Evolutionary conservation across 2,329 filamentous ascomycete genomes (phyloP), one percentile per base, ranked within the genome.

Genomic region (Fusarium sp.): DNA sequence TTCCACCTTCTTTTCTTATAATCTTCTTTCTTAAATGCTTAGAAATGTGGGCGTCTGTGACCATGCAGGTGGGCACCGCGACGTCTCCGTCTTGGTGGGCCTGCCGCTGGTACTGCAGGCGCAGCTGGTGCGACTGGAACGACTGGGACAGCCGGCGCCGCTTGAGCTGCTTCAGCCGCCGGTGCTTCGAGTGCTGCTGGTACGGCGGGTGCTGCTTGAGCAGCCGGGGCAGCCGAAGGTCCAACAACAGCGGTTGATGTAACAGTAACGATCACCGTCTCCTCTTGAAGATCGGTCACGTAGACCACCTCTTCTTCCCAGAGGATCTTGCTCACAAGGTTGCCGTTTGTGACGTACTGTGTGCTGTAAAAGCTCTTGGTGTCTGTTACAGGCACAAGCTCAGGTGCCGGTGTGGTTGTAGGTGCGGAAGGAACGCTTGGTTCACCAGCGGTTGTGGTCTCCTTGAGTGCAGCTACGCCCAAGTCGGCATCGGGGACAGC

Each of bases 221-320:
- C 40, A 32, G 26, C 37, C 35, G 58, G 41, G 49, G 37, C 60
- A 39, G 52, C 62, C 11, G 72, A 66, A 14, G 70, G 52, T 10
- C 56, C 59, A 24, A 61, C 58, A 22, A 72, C 56, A 30, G 71
- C 72, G n/a, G 74, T 74, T 9, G 78, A 74, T 26, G 77, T 75
- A 13, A 76, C 74, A 3, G 79, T 79, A n/a, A 81, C 76, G 1
- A 83, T 83, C 7, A 79, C 75, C 4, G 81, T 81, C 22, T 77
- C 75, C 24, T 80, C 79, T 15, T 79, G 73, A 26, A 81, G 75
- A 55, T 83, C 77, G 1, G 84, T 87, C 17, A 87, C 83, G 51
- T 83, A 87, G 28, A 88, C 82, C 6, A 83, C 72, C 45, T 85
- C 81, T 77, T 89, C 82, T 52, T 86, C 83, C 83, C 85, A 87